Evolutionary conservation across 306 rosid genomes (phyloP).

Genomic region (Cyamopsis tetragonoloba): DNA sequence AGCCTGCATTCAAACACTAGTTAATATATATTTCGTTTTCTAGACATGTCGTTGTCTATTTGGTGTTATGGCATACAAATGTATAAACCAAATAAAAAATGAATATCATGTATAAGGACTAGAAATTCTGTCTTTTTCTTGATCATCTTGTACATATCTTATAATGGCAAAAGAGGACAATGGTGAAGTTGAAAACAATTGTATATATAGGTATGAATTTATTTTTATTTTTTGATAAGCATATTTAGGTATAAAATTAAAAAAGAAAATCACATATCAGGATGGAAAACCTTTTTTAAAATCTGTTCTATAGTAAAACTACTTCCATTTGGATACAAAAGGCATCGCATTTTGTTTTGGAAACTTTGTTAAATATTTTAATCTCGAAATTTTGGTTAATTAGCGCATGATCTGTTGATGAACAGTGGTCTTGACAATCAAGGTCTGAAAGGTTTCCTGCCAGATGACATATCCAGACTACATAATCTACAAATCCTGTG

Average conservation of each 20-base stretch:
- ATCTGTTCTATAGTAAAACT: too few relatives aligned
- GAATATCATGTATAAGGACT: background rate
- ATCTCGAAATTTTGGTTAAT: constrained; percentile 11
- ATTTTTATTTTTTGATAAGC: background rate
- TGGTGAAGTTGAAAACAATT: background rate
- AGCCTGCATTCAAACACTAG: background rate
- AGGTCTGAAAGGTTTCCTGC: constrained; percentile 66
- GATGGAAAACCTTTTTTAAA: background rate
- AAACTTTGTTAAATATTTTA: background rate
- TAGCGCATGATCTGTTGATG: constrained; percentile 27
- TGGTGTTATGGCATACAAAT: background rate
- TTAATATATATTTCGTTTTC: background rate
- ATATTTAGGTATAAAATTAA: background rate
- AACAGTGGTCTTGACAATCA: constrained; percentile 71
- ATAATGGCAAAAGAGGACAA: background rate
- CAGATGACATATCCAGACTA: constrained; percentile 49
- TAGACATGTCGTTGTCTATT: background rate
- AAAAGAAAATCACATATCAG: background rate
- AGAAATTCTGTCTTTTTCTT: background rate
- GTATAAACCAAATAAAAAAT: background rate
- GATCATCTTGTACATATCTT: too few relatives aligned
- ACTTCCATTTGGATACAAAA: background rate
- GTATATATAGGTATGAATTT: background rate
- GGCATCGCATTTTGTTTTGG: background rate
- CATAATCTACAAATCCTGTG: constrained; percentile 57